Base-by-base conservation (phyloP, 768 basidiomycete genomes). In the Trametes coccinea region DNA sequence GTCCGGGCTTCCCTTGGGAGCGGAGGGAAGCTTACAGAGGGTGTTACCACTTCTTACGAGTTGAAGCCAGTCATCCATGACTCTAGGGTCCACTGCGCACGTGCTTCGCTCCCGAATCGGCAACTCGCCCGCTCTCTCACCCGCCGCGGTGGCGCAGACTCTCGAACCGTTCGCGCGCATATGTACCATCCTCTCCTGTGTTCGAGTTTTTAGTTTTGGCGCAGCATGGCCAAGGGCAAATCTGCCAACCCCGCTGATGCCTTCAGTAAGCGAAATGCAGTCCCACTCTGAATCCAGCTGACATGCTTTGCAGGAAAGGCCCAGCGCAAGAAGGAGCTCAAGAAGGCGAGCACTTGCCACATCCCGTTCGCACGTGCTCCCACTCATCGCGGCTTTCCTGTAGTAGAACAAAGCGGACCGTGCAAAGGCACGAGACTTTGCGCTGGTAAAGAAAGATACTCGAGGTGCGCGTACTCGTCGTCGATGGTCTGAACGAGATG, bases 371-470 rank as follows among this genome's bases (percentile, higher is more conserved):
- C 53, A 48, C 16, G 33, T 31, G 53, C 45, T 41, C 43, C 10
- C 9, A 22, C 39, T 31, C 41, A 46, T 30, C 5, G 27, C 49
- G n/a, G 46, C 22, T 55, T 55, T 58, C 67, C 53, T 80, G 75
- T 75, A 86, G 83, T 88, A 95, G 93, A 96, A 98, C 81, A 98
- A 97, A 80, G 76, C 88, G 72, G 87, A 84, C 58, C 82, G 95
- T 58, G 75, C 83, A 52, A 94, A 95, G 76, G 76, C 86, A 14
- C 84, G 92, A 66, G 95, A 98, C 71, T 87, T 95, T 72, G 81
- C 91, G n/a, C 80, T 93, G 33, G 90, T 97, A 44, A 98, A 98
- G 81, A 94, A 93, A 75, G 95, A 98, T 70, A 97, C 95, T 3
- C 77, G 81, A 73, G 92, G 95, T 88, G 67, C 52, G 79, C 66